These are phyloP conservation scores for Pholiota adiposa DNA, from an alignment of 1,284 basidiomycete species.

Conservation along the genomic window DNA sequence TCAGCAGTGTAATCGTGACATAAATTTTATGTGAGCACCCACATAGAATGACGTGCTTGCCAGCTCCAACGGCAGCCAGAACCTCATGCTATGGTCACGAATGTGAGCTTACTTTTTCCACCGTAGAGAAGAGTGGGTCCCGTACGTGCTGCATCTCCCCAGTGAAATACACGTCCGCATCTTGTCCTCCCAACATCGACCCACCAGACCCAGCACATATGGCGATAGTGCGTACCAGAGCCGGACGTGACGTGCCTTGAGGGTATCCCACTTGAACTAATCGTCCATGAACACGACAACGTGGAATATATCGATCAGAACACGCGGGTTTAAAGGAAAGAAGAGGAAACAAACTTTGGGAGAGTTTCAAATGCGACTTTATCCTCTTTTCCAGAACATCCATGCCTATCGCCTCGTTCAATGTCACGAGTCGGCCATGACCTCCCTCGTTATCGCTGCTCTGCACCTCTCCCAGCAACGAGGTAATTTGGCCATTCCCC, in stretches of 20 bases:
- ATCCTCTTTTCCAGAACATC: constrained; percentile 65
- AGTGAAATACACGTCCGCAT: constrained; percentile 85
- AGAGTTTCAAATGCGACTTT: constrained; percentile 69
- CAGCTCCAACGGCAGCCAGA: constrained; percentile 73
- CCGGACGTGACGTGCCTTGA: constrained; percentile 31
- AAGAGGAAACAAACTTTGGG: constrained; percentile 56
- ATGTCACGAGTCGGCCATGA: constrained; percentile 68
- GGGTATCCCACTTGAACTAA: constrained; percentile 81
- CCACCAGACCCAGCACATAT: constrained; percentile 89
- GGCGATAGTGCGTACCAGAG: constrained; percentile 59
- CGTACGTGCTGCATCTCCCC: constrained; percentile 90
- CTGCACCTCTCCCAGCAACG: constrained; percentile 41
- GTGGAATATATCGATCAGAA: constrained; percentile 19
- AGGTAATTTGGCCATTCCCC: constrained; percentile 33
- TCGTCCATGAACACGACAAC: constrained; percentile 13
- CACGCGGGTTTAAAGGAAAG: constrained; percentile 19
- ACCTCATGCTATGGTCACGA: constrained; percentile 72
- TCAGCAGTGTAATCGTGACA: constrained; percentile 28
- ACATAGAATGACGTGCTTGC: constrained; percentile 82
- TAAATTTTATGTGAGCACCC: constrained; percentile 35
- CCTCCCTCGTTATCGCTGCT: constrained; percentile 53
- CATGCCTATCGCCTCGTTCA: constrained; percentile 61
- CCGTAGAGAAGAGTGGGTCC: constrained; percentile 14
- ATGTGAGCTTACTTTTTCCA: constrained; percentile 22
- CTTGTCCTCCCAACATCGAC: constrained; percentile 68